Conservation (phyloP, 495 filamentous ascomycete species). For the Annulohypoxylon stygium region DNA sequence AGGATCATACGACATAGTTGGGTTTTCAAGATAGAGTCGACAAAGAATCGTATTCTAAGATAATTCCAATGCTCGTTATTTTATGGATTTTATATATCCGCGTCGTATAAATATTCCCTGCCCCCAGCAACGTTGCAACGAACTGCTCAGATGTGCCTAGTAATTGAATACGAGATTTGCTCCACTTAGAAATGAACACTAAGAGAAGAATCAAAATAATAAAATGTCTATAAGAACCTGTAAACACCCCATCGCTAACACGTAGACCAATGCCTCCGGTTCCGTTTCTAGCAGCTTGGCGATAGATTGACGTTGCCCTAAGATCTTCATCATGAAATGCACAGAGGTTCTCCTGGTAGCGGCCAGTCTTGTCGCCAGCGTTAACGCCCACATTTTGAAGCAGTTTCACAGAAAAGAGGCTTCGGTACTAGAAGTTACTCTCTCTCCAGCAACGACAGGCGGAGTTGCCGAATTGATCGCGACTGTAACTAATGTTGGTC, state of each 20-base stretch:
- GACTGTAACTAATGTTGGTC: slow-evolving; percentile 32
- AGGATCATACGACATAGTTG: neutral
- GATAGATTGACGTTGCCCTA: neutral
- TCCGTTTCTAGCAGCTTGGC: neutral
- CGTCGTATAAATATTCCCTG: neutral
- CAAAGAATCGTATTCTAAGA: neutral
- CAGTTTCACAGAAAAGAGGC: neutral
- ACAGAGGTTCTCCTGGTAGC: slow-evolving; percentile 10
- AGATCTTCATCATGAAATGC: slow-evolving; percentile 23
- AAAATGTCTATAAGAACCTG: neutral
- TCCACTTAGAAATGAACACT: slow-evolving; percentile 26
- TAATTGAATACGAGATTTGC: slow-evolving; percentile 30
- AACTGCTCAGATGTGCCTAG: neutral
- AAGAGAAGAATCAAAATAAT: neutral
- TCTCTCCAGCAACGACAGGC: slow-evolving; percentile 5
- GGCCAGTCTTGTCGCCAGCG: slow-evolving; percentile 6
- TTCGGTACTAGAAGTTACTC: slow-evolving; percentile 29
- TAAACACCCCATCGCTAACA: neutral
- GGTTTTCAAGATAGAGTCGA: neutral
- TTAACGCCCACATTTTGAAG: slow-evolving; percentile 6
- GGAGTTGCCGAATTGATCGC: slow-evolving; percentile 32
- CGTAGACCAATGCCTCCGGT: neutral
- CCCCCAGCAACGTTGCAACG: slow-evolving; percentile 23
- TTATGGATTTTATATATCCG: neutral
- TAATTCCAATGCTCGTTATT: neutral